Percentiles rank a stretch among this genome's conserved stretches.
Conservation (phyloP, 768 basidiomycete species). For the Crepidotus variabilis region DNA sequence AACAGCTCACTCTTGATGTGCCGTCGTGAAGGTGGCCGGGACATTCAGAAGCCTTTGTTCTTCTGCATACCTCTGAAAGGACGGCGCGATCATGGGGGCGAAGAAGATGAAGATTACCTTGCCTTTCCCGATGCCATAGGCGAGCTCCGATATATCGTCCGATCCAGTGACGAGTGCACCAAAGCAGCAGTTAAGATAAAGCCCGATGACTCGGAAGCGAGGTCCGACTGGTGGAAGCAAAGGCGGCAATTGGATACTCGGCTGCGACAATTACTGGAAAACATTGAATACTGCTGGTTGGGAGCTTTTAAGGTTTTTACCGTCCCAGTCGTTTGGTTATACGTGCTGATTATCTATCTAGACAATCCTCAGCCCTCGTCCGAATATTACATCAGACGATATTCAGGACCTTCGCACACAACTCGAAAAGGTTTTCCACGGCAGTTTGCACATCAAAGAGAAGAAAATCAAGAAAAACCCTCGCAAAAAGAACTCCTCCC, state of each 20-base stretch:
- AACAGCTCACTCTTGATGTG: constrained; percentile 80
- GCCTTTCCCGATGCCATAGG: constrained; percentile 68
- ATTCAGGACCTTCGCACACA: constrained; percentile 58
- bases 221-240: constrained; percentile 84
- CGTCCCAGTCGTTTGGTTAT: background rate
- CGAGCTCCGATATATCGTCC: constrained; percentile 79
- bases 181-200: constrained; percentile 70
- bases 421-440: constrained; percentile 74
- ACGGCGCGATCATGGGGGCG: constrained; percentile 66
- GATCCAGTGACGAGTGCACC: constrained; percentile 72
- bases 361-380: constrained; percentile 60
- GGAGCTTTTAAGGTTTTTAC: constrained; percentile 88
- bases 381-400: constrained; percentile 36
- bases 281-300: constrained; percentile 95
- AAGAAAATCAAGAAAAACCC: constrained; percentile 44
- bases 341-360: constrained; percentile 18
- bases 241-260: constrained; percentile 73
- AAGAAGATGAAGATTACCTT: constrained; percentile 67
- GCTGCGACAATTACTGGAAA: constrained; percentile 69
- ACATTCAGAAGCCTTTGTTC: constrained; percentile 54
- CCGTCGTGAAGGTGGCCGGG: constrained; percentile 58
- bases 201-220: constrained; percentile 58
- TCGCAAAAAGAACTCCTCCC: constrained; percentile 32
- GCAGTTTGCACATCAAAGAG: constrained; percentile 56
- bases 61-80: constrained; percentile 90